A percentile compares a stretch with the other conserved stretches of the same genome.
phyloP scores from a whole-genome alignment of 2,329 filamentous ascomycete genomes.

The Calonectria pteridis region DNA sequence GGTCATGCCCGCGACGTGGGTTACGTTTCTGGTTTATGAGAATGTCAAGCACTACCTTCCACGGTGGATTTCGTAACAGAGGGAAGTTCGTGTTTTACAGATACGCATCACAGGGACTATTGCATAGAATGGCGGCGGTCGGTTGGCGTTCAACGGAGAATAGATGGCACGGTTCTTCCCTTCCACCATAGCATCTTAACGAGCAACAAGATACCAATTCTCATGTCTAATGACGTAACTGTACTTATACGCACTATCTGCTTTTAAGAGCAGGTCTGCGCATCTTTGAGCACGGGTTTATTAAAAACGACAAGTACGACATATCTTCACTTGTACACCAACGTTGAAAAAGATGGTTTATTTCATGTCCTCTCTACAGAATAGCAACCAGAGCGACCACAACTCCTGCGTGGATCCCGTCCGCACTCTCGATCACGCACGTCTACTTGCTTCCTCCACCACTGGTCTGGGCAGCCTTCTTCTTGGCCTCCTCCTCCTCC shows the following conservation, averaged over 20 bases:
- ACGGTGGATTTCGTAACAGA: slow-evolving; percentile 48
- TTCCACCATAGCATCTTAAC: background rate
- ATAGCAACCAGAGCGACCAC: no score
- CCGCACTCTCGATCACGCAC: no score
- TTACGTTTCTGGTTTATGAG: slow-evolving; percentile 97
- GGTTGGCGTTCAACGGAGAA: background rate
- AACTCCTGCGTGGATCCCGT: background rate
- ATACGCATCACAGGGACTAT: background rate
- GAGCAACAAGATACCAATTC: background rate
- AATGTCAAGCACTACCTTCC: slow-evolving; percentile 84
- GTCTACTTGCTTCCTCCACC: background rate
- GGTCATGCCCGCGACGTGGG: slow-evolving; percentile 94
- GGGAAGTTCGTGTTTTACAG: background rate
- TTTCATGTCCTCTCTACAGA: background rate
- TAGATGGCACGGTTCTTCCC: background rate
- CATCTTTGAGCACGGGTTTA: background rate
- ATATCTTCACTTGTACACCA: background rate
- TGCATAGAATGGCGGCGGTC: background rate
- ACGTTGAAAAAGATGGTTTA: background rate
- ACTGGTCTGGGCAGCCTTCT: background rate
- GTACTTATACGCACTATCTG: background rate
- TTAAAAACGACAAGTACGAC: background rate
- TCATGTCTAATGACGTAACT: background rate
- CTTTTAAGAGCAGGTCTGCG: background rate
- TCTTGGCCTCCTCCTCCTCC: slow-evolving; percentile 1